Percentiles rank a stretch among this genome's conserved stretches.
Conservation (phyloP, 208 protist species). For the Wallacemonas sp. region DNA sequence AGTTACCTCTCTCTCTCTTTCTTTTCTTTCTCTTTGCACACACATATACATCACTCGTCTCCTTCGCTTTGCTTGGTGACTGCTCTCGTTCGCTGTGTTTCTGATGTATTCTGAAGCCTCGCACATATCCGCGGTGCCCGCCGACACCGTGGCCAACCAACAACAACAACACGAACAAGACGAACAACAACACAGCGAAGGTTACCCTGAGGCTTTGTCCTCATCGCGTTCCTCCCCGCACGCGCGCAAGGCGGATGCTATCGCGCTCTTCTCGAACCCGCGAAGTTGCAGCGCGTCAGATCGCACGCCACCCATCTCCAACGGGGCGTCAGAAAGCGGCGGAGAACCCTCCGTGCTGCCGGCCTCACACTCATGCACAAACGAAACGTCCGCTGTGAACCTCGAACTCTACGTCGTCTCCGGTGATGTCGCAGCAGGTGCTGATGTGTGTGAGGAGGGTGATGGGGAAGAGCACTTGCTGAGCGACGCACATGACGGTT, state of each 20-base stretch:
- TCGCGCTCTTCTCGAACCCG: too few species aligned
- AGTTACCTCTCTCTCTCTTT: constrained; percentile 11
- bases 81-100: too few species aligned
- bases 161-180: too few species aligned
- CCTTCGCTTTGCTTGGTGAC: background rate
- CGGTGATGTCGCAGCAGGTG: background rate
- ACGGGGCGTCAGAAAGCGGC: constrained; percentile 9
- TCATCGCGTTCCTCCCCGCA: too few species aligned
- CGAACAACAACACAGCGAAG: too few species aligned
- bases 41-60: background rate
- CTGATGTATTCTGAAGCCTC: too few species aligned
- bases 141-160: too few species aligned
- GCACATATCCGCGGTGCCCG: too few species aligned
- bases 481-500: background rate
- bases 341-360: background rate
- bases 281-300: background rate
- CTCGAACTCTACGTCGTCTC: background rate
- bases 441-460: background rate
- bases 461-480: background rate
- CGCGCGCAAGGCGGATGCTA: background rate
- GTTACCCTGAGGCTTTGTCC: too few species aligned
- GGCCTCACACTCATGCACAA: background rate
- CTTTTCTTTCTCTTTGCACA: background rate
- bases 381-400: background rate
- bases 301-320: background rate